Base-by-base conservation (phyloP, 2,329 filamentous ascomycete species). In the Ophiostoma sp. region DNA sequence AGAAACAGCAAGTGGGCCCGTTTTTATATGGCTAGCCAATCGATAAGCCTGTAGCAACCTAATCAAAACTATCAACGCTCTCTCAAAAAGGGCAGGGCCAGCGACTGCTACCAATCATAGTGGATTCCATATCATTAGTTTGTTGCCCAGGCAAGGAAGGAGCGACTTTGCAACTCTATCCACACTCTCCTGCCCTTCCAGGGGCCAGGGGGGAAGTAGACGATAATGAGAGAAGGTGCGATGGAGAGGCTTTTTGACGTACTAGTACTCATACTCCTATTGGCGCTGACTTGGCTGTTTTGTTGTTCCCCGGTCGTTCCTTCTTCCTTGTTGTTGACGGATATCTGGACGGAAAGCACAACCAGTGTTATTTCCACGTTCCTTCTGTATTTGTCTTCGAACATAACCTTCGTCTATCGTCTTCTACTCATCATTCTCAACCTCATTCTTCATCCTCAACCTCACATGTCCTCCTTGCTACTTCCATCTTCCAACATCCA, bases 111-210 rank as follows among this genome's bases (percentile, higher is more conserved):
- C 49, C 18, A 55, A 55, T n/a, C 55, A 60, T 38, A 6, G 55
- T 60, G 55, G 55, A 16, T 38, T 38, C 12, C 45, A 16, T 52
- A 27, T 27, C 27, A 18, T 41, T 64, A 36, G 38, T n/a, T 42
- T 67, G 52, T 63, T 41, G 66, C 66, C 40, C 67, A 66, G 67
- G 42, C 63, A 64, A 68, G 65, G 67, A 52, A 60, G 64, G 64
- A 68, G 36, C 14, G 45, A 49, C 36, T 49, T 18, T 52, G 27
- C 55, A 60, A 42, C 64, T n/a, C 45, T 52, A 38, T 38, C 36
- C 27, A 41, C 45, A 66, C 4, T n/a, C 55, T 60, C 55, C 27
- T 38, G 27, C 55, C 55, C 8, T 16, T 8, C 7, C n/a, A 55
- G 63, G 63, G 63, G 63, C 41, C 38, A 58, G 66, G 62, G 47